These are phyloP conservation scores for Pseudogymnoascus destructans DNA, from an alignment of 2,329 filamentous ascomycete genomes.

Conservation along the genomic window DNA sequence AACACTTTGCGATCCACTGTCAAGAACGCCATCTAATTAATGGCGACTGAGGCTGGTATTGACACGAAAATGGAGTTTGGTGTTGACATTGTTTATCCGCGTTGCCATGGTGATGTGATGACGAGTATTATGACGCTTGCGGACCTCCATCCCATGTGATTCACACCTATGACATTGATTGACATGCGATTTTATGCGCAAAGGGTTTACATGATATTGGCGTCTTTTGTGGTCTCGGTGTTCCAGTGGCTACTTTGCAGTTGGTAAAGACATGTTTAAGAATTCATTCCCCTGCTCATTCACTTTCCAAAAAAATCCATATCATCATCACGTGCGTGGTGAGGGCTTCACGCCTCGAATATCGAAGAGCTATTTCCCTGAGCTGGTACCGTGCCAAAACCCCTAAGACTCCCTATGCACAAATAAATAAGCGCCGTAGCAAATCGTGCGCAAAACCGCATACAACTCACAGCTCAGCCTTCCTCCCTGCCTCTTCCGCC, in stretches of 20 bases:
- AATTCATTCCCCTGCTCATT: neutral
- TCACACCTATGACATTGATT: neutral
- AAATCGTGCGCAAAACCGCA: neutral
- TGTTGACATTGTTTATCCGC: conserved; percentile 1
- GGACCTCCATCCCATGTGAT: neutral
- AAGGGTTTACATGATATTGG: neutral
- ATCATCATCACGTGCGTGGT: neutral
- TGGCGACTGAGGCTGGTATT: neutral
- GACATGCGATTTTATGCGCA: neutral
- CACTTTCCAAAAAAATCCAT: neutral
- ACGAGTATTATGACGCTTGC: neutral
- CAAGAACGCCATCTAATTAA: neutral
- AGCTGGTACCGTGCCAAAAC: neutral
- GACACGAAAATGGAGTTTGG: neutral
- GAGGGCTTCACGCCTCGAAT: neutral
- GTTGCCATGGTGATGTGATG: conserved; percentile 7
- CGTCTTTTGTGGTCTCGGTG: neutral
- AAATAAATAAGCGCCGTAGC: conserved; percentile 1
- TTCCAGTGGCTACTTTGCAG: neutral
- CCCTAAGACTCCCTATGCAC: conserved; percentile 1
- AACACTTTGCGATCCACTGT: neutral
- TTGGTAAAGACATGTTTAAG: neutral
- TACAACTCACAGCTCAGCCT: conserved; percentile 7
- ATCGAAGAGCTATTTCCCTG: neutral
- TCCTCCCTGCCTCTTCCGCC: neutral